A percentile compares a stretch with the other conserved stretches of the same genome.
Evolutionary conservation across 129 eudicot species (phyloP).

Genomic region (Arctium lappa): DNA sequence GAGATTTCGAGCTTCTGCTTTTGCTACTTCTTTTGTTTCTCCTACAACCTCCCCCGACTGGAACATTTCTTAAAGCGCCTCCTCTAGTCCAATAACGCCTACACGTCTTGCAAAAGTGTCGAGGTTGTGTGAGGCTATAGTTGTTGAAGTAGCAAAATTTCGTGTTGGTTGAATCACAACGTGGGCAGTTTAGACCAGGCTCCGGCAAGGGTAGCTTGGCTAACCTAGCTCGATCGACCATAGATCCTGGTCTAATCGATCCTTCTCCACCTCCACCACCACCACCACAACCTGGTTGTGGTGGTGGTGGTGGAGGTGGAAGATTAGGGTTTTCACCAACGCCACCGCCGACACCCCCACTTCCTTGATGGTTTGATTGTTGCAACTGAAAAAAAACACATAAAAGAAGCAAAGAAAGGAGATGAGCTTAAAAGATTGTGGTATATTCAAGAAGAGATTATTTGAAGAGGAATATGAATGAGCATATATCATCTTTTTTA

Average conservation of each 20-base stretch:
- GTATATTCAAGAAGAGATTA: conserved; percentile 59
- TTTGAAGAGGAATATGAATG: conserved; percentile 51
- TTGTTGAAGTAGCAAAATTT: conserved; percentile 78
- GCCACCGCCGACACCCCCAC: conserved; percentile 12
- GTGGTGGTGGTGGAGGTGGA: conserved; percentile 33
- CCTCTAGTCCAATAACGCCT: conserved; percentile 76
- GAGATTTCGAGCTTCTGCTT: conserved; percentile 46
- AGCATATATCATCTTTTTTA: conserved; percentile 41
- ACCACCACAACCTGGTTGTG: conserved; percentile 11
- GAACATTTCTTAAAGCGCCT: conserved; percentile 65
- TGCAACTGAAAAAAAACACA: conserved; percentile 42
- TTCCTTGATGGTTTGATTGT: conserved; percentile 43
- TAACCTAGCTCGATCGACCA: conserved; percentile 66
- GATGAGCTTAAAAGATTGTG: conserved; percentile 11
- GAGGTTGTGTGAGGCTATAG: conserved; percentile 66
- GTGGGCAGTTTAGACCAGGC: conserved; percentile 61
- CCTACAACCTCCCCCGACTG: conserved; percentile 74
- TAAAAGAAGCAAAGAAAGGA: conserved; percentile 2
- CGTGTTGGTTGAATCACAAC: conserved; percentile 69
- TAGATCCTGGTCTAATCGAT: conserved; percentile 61
- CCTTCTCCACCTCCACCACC: conserved; percentile 34
- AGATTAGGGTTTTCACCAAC: conserved; percentile 37
- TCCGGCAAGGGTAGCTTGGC: conserved; percentile 67
- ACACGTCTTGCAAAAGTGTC: conserved; percentile 77
- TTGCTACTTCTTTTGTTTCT: conserved; percentile 60